Base-by-base conservation (phyloP, 352 stramenopile species). In the Peronospora belbahrii region DNA sequence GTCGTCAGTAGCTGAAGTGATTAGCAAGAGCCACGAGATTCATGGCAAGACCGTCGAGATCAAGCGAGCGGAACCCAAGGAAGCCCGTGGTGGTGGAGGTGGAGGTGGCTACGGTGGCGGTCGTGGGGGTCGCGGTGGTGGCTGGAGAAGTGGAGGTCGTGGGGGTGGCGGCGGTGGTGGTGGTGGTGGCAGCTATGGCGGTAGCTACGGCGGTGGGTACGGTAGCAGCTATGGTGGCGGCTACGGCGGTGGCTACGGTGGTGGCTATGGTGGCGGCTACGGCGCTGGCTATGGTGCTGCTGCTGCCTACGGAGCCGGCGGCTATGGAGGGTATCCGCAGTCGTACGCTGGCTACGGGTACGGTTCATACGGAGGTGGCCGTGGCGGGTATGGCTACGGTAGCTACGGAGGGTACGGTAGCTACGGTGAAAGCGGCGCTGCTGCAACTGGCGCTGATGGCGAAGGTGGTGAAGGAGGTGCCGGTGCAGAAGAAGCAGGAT, bases 31-130 rank as follows among this genome's bases (percentile, higher is more conserved):
- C 36, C 88, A 97, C 59, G 83, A 95, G 61, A 78, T 97, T 35
- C 85, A 95, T 41, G 88, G 85, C 56, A 97, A 96, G 69, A 53
- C 63, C 7, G 77, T 97, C 5, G 85, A 95, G 48, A 88, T 94
- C 59, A 95, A 95, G 65, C 75, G 82, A 33, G 80, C 80, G 5
- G 80, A 91, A 47, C 80, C 80, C 17, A 91, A 91, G 61, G 80
- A 88, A 51, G 62, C 64, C 17, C 74, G 78, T 20, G 53, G 56
- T 15, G 53, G 45, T 9, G 60, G 64, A 14, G 69, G 67, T 13
- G 41, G 56, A 39, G 49, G 65, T 23, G 51, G 60, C 10, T 40
- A 62, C 11, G 45, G 67, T 36, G 53, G 61, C 17, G 42, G 60
- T 27, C 47, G 66, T 28, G 49, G 59, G 25, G 48, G 54, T 27